Conservation (phyloP, 441 rosid species). For the Brassica balearica region DNA sequence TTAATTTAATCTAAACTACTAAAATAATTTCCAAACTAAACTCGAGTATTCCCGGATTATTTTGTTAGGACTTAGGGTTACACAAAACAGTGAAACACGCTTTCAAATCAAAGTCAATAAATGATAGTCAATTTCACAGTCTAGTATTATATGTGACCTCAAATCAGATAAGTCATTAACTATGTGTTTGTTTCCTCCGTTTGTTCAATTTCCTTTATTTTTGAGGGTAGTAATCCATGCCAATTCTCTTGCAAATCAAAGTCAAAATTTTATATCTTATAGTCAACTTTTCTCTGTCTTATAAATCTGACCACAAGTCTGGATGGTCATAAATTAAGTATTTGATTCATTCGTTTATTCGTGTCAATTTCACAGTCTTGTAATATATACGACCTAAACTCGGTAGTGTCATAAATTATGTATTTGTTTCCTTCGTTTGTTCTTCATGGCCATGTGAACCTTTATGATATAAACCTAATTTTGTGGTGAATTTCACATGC, state of each 20-base stretch:
- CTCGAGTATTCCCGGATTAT: not conserved
- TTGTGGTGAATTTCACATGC: not conserved
- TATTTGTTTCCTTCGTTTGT: conserved; percentile 8
- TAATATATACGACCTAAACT: not conserved
- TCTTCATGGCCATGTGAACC: not conserved
- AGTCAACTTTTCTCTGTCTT: not conserved
- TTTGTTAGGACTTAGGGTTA: not conserved
- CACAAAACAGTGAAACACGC: not conserved
- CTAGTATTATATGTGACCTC: not conserved
- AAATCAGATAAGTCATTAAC: not conserved
- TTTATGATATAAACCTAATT: not conserved
- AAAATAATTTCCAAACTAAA: not conserved
- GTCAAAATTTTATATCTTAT: not conserved
- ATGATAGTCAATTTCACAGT: not conserved
- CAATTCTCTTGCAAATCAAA: not conserved
- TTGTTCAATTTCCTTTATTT: not conserved
- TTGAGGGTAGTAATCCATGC: not conserved
- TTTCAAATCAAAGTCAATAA: not conserved
- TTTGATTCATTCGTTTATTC: conserved; percentile 12
- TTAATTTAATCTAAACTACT: not conserved
- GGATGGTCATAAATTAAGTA: not conserved
- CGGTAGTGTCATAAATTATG: not conserved
- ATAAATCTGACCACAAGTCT: not conserved
- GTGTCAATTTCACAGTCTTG: not conserved
- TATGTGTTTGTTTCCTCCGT: not conserved